Evolutionary conservation across 257 asterid genomes (phyloP).

Genomic region (Scutellaria barbata): DNA sequence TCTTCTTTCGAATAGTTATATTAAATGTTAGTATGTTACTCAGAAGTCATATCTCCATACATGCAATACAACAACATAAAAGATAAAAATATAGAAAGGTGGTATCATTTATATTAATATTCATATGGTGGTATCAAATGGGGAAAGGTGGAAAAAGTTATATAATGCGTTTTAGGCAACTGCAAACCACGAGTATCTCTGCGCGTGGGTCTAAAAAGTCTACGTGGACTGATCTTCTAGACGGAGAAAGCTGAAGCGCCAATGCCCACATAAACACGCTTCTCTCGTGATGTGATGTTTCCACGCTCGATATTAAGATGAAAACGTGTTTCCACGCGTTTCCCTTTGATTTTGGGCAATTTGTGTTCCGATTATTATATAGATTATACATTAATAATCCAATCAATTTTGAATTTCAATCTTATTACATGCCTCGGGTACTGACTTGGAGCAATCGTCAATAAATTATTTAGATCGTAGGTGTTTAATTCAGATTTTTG

Average conservation of each 20-base stretch:
- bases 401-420: background rate
- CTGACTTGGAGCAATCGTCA: background rate
- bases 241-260: background rate
- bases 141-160: background rate
- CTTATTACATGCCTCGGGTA: background rate
- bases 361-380: background rate
- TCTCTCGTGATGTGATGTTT: background rate
- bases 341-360: background rate
- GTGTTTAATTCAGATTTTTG: background rate
- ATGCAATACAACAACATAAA: too few species aligned
- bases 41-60: too few species aligned
- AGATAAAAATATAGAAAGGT: too few species aligned
- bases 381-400: background rate
- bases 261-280: background rate
- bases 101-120: too few species aligned
- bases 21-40: too few species aligned
- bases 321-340: conserved; percentile 16
- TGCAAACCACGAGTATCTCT: background rate
- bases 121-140: background rate
- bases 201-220: background rate
- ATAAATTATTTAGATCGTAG: background rate
- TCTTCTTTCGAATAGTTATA: too few species aligned
- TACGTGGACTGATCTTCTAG: conserved; percentile 11
- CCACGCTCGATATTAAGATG: background rate
- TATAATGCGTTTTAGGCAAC: background rate